Evolutionary conservation across 1,139 yeast species (phyloP).

Genomic region (Taphrina betulina): DNA sequence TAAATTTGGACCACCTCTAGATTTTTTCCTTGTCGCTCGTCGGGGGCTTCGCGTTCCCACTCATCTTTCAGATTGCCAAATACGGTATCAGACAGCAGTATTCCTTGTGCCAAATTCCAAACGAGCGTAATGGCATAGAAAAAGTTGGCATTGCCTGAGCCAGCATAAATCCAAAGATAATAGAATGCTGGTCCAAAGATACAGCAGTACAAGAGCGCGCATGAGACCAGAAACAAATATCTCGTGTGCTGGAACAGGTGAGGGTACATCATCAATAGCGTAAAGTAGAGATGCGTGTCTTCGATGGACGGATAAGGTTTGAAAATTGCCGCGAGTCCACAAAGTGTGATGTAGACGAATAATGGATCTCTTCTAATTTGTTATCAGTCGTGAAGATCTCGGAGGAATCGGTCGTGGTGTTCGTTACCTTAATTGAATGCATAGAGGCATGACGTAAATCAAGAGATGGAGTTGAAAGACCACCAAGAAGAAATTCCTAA

Average conservation of each 20-base stretch:
- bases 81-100: slow-evolving; percentile 69
- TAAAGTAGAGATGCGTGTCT: slow-evolving; percentile 69
- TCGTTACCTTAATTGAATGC: slow-evolving; percentile 63
- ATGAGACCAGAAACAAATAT: slow-evolving; percentile 49
- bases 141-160: slow-evolving; percentile 94
- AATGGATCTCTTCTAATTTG: slow-evolving; percentile 49
- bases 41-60: slow-evolving; percentile 47
- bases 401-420: slow-evolving; percentile 42
- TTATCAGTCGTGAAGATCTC: not conserved
- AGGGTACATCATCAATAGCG: slow-evolving; percentile 59
- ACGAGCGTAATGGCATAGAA: slow-evolving; percentile 89
- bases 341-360: slow-evolving; percentile 61
- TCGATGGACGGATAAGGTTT: slow-evolving; percentile 88
- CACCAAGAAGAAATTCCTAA: slow-evolving; percentile 76
- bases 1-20: slow-evolving; percentile 4
- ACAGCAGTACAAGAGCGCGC: slow-evolving; percentile 53
- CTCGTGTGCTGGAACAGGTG: slow-evolving; percentile 45
- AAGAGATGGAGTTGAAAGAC: slow-evolving; percentile 77
- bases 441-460: slow-evolving; percentile 68
- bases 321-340: slow-evolving; percentile 68
- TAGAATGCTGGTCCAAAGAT: slow-evolving; percentile 83
- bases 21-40: slow-evolving; percentile 1
- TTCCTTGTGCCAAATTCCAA: slow-evolving; percentile 69
- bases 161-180: slow-evolving; percentile 90
- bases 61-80: slow-evolving; percentile 80